These are phyloP conservation scores for Beauveria sp. DNA, from an alignment of 2,329 filamentous ascomycete genomes.

Conservation along the genomic window DNA sequence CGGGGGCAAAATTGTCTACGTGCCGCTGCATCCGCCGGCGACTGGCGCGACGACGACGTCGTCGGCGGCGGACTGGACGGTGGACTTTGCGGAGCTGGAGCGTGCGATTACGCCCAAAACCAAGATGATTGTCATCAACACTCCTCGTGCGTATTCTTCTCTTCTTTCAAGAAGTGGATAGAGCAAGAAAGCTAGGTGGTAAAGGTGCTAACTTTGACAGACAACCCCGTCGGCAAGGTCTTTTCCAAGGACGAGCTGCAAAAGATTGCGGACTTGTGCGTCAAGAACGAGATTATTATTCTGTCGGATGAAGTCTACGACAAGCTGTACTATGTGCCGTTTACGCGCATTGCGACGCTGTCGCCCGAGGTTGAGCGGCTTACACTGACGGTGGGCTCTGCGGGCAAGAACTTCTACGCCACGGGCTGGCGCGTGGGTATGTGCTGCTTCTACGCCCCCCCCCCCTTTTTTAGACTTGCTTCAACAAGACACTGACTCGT, in stretches of 20 bases:
- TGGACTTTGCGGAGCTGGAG: slow-evolving; percentile 79
- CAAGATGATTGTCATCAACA: slow-evolving; percentile 93
- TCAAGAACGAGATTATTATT: slow-evolving; percentile 91
- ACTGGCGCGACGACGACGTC: slow-evolving; percentile 73
- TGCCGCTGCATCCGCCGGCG: slow-evolving; percentile 83
- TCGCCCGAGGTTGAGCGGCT: slow-evolving; percentile 82
- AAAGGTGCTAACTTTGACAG: slow-evolving; percentile 25
- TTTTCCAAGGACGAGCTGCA: slow-evolving; percentile 78
- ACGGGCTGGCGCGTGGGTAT: slow-evolving; percentile 85
- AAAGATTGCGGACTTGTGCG: slow-evolving; percentile 77
- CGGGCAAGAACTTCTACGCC: slow-evolving; percentile 96
- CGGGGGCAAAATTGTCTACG: slow-evolving; percentile 88
- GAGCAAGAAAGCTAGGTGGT: slow-evolving; percentile 9
- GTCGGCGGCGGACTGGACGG: slow-evolving; percentile 78
- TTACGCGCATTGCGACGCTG: slow-evolving; percentile 84
- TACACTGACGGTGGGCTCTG: slow-evolving; percentile 89
- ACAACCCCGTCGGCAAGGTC: slow-evolving; percentile 96
- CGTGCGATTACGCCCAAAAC: slow-evolving; percentile 75
- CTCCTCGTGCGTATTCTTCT: slow-evolving; percentile 40
- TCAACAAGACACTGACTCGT: no score
- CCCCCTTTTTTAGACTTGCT: no score
- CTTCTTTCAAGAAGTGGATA: background rate
- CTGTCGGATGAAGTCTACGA: slow-evolving; percentile 93
- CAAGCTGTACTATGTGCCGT: slow-evolving; percentile 88
- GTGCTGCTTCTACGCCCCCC: slow-evolving; percentile 14